These are phyloP conservation scores for Alternaria triticina DNA, from an alignment of 2,329 filamentous ascomycete species.

Conservation along the genomic window DNA sequence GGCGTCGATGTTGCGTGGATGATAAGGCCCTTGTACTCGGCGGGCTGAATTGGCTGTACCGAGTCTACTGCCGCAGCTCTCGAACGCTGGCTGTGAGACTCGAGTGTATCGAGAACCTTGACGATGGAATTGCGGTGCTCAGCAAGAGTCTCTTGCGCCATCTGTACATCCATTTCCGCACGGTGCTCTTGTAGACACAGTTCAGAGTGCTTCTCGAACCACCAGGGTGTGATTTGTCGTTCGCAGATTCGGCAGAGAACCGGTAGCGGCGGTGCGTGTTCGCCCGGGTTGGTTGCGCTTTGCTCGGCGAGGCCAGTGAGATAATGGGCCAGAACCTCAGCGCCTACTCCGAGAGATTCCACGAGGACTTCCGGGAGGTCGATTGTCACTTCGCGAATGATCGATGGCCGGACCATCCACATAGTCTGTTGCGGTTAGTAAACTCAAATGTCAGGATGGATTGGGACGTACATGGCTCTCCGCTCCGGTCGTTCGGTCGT, in stretches of 20 bases:
- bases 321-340: slow-evolving; percentile 92
- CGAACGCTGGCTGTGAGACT: slow-evolving; percentile 73
- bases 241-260: slow-evolving; percentile 97
- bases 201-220: slow-evolving; percentile 99
- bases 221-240: slow-evolving; percentile 96
- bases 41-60: slow-evolving; percentile 57
- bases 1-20: slow-evolving; percentile 77
- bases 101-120: slow-evolving; percentile 89
- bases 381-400: slow-evolving; percentile 91
- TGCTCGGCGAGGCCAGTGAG: slow-evolving; percentile 87
- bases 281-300: slow-evolving; percentile 74
- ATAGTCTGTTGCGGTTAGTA: slow-evolving; percentile 72
- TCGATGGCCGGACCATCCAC: slow-evolving; percentile 98
- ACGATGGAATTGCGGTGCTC: slow-evolving; percentile 96
- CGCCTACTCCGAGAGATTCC: slow-evolving; percentile 90
- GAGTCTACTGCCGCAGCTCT: slow-evolving; percentile 60
- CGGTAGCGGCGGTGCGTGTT: slow-evolving; percentile 79
- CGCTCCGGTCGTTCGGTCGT: slow-evolving; percentile 82
- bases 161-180: slow-evolving; percentile 96
- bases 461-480: slow-evolving; percentile 80
- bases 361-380: slow-evolving; percentile 89
- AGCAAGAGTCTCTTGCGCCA: slow-evolving; percentile 88
- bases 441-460: not conserved
- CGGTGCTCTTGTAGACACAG: slow-evolving; percentile 94
- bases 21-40: slow-evolving; percentile 85